phyloP scores from a whole-genome alignment of 768 basidiomycete genomes.

The Collybia mongolica region DNA sequence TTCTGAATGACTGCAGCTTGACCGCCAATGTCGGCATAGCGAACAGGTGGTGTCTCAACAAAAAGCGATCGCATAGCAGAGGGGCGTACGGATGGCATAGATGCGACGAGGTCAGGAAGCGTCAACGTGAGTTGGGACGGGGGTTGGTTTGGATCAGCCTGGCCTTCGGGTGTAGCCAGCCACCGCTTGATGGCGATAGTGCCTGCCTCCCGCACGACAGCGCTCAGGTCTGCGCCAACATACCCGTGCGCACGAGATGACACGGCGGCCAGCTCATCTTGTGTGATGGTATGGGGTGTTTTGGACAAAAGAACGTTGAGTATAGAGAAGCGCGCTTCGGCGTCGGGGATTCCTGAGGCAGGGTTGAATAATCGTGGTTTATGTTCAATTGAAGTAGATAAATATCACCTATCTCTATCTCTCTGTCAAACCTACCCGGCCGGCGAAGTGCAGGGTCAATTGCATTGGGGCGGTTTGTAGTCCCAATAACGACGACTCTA shows the following conservation, averaged over 20 bases:
- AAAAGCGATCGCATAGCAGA: conserved; percentile 95
- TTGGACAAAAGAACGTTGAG: conserved; percentile 80
- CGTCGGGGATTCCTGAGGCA: conserved; percentile 79
- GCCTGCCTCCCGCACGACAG: conserved; percentile 91
- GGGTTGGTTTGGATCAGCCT: conserved; percentile 12
- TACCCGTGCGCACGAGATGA: conserved; percentile 90
- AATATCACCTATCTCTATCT: conserved; percentile 84
- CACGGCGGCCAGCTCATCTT: conserved; percentile 58
- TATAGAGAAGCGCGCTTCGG: conserved; percentile 80
- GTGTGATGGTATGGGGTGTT: conserved; percentile 72
- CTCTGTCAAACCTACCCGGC: conserved; percentile 90
- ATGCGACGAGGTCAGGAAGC: conserved; percentile 60
- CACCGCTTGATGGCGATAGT: conserved; percentile 88
- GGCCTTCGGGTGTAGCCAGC: conserved; percentile 34
- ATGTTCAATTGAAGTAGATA: no score
- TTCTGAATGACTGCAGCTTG: conserved; percentile 80
- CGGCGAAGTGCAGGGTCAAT: conserved; percentile 91
- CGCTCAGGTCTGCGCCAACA: conserved; percentile 93
- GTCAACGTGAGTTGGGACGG: conserved; percentile 39
- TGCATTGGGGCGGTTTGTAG: conserved; percentile 93
- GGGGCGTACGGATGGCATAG: conserved; percentile 80
- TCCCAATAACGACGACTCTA: conserved; percentile 91
- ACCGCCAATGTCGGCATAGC: conserved; percentile 89
- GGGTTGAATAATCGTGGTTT: no score
- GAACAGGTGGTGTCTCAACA: conserved; percentile 79